These are phyloP conservation scores for Pythium brachiatum DNA, from an alignment of 352 stramenopile species.

Conservation along the genomic window DNA sequence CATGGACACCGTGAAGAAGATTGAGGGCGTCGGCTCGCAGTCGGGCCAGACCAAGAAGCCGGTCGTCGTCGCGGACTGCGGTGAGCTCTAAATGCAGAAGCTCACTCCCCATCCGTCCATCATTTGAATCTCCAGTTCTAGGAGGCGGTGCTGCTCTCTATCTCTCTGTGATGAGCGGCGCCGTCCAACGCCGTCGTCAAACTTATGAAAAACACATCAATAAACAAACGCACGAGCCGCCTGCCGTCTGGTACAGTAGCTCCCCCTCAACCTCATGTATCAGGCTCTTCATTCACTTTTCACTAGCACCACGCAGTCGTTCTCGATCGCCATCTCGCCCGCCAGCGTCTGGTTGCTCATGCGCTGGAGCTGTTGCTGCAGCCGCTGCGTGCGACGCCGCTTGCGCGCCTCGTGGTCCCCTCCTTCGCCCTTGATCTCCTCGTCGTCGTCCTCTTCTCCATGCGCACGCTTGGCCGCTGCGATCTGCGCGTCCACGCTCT, in stretches of 20 bases:
- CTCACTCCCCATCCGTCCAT: background rate
- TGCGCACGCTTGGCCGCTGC: conserved; percentile 17
- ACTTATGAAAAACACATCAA: conserved; percentile 3
- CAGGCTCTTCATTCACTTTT: conserved; percentile 14
- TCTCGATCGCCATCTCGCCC: conserved; percentile 9
- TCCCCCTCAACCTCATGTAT: background rate
- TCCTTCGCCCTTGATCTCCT: background rate
- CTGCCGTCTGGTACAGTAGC: background rate
- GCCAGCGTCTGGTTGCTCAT: background rate
- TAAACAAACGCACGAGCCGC: background rate
- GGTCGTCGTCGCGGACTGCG: conserved; percentile 95
- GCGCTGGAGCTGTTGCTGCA: background rate
- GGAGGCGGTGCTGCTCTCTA: background rate
- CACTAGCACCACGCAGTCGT: conserved; percentile 4
- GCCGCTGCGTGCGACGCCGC: conserved; percentile 13
- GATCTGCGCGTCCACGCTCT: conserved; percentile 23
- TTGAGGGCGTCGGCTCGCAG: conserved; percentile 94
- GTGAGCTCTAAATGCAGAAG: conserved; percentile 77
- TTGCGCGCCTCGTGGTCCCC: conserved; percentile 8
- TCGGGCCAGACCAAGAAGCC: conserved; percentile 87
- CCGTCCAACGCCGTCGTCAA: background rate
- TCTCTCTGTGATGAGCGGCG: too few species aligned
- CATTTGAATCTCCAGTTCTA: conserved; percentile 2
- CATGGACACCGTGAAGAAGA: conserved; percentile 97
- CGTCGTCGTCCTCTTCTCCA: background rate